Percentiles rank a stretch among this genome's conserved stretches.
Evolutionary conservation across 2,329 filamentous ascomycete species (phyloP).

Genomic region (Exserohilum turcica): DNA sequence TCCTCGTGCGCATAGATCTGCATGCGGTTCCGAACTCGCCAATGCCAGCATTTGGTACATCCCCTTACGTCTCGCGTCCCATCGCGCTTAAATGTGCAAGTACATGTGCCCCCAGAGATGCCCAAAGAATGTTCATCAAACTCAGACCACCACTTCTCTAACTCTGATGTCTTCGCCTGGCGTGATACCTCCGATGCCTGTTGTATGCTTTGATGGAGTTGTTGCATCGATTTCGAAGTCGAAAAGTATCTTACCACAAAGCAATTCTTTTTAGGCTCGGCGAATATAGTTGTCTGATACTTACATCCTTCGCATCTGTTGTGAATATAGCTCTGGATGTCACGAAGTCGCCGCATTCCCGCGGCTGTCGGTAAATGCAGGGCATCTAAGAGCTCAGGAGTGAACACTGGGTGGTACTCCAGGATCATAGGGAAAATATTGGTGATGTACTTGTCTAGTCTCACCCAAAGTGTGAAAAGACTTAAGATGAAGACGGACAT

Average conservation of each 20-base stretch:
- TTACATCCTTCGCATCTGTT: conserved; percentile 36
- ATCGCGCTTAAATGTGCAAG: conserved; percentile 16
- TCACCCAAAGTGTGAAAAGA: conserved; percentile 61
- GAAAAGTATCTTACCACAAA: conserved; percentile 55
- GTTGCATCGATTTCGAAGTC: conserved; percentile 21
- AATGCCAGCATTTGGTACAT: conserved; percentile 54
- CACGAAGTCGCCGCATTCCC: conserved; percentile 58
- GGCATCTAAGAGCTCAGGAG: conserved; percentile 56
- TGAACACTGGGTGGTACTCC: conserved; percentile 58
- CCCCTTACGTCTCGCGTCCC: conserved; percentile 17
- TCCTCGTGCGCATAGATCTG: conserved; percentile 56
- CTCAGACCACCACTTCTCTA: conserved; percentile 35
- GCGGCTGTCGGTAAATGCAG: conserved; percentile 55
- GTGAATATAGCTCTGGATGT: conserved; percentile 57
- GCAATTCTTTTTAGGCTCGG: conserved; percentile 46
- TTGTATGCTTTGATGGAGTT: conserved; percentile 42
- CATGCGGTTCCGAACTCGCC: conserved; percentile 44
- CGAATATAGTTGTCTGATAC: conserved; percentile 52
- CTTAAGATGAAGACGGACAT: conserved; percentile 59
- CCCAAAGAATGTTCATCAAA: conserved; percentile 48
- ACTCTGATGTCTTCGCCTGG: conserved; percentile 46
- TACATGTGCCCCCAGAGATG: conserved; percentile 43
- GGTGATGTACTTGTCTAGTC: conserved; percentile 57
- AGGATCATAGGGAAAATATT: conserved; percentile 53
- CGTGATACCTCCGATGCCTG: conserved; percentile 30